A percentile compares a stretch with the other conserved stretches of the same genome.
Conservation (phyloP, 2,329 filamentous ascomycete genomes). For the Diaporthe citri region DNA sequence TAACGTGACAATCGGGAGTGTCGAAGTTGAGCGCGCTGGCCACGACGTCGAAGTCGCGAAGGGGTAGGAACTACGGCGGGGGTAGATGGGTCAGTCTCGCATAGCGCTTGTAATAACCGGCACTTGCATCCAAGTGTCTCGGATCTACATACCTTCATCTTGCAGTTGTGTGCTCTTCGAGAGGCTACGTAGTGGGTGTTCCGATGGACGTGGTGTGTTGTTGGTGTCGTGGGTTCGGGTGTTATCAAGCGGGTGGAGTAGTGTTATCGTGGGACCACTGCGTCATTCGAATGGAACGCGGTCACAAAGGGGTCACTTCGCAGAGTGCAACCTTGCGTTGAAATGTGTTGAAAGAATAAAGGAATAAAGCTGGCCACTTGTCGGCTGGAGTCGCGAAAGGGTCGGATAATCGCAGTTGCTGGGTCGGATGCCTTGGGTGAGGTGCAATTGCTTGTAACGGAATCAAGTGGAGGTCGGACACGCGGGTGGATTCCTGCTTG, state of each 20-base stretch:
- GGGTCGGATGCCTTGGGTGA: slow-evolving; percentile 9
- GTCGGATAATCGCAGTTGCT: not conserved
- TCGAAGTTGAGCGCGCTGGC: slow-evolving; percentile 96
- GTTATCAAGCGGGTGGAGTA: slow-evolving; percentile 38
- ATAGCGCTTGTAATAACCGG: too few relatives aligned
- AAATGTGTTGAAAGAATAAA: not conserved
- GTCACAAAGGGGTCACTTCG: slow-evolving; percentile 18
- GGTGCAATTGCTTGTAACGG: slow-evolving; percentile 20
- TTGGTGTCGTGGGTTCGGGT: slow-evolving; percentile 25
- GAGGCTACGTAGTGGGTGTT: not conserved
- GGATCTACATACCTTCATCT: slow-evolving; percentile 55
- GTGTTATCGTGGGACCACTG: slow-evolving; percentile 38
- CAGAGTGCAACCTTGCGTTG: not conserved
- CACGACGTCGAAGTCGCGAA: slow-evolving; percentile 91
- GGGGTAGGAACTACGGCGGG: slow-evolving; percentile 81
- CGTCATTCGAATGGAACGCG: slow-evolving; percentile 38
- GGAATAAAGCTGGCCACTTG: not conserved
- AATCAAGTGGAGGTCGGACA: slow-evolving; percentile 13
- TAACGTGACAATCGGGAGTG: slow-evolving; percentile 90
- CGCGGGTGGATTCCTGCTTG: slow-evolving; percentile 11
- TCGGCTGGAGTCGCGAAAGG: not conserved
- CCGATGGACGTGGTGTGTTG: not conserved
- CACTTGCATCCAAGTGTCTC: too few relatives aligned
- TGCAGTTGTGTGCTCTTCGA: slow-evolving; percentile 36
- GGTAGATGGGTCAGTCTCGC: slow-evolving; percentile 1